Evolutionary conservation across 2,329 filamentous ascomycete species (phyloP).

Genomic region (Colletotrichum navitas): DNA sequence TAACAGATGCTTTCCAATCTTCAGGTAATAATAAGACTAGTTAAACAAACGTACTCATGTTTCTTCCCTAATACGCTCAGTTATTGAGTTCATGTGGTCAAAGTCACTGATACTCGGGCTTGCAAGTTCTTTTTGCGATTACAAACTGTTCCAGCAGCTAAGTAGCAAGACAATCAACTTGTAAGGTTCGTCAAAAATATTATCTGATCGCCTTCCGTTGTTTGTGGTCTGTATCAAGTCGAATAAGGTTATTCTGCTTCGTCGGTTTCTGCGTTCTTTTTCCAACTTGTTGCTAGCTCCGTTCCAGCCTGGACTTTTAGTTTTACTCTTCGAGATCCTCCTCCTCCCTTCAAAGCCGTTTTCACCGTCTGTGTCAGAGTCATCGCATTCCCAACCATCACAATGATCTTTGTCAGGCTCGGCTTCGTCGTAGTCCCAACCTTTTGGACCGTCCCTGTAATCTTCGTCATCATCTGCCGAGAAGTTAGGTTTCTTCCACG

Average conservation of each 20-base stretch:
- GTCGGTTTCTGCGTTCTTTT: not conserved
- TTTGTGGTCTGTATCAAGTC: not conserved
- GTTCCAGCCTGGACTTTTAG: not conserved
- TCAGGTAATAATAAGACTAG: not conserved
- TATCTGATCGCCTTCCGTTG: too few species aligned
- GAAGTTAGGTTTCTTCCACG: not conserved
- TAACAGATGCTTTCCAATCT: not conserved
- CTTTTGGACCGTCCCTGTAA: not conserved
- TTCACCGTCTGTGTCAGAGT: not conserved
- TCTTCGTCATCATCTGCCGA: not conserved
- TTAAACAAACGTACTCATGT: not conserved
- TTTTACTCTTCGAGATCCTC: not conserved
- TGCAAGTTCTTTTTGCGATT: not conserved
- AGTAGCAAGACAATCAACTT: not conserved
- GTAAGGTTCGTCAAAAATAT: too few species aligned
- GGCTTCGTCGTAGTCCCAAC: not conserved
- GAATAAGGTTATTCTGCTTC: not conserved
- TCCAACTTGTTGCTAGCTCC: not conserved
- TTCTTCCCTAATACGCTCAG: too few species aligned
- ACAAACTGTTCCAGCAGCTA: not conserved
- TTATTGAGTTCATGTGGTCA: too few species aligned
- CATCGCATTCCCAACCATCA: not conserved
- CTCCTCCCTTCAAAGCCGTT: not conserved
- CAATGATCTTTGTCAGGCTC: not conserved
- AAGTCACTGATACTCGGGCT: too few species aligned